A percentile compares a stretch with the other conserved stretches of the same genome.
These are phyloP conservation scores for Furcasterigmium furcatum DNA, from an alignment of 2,329 filamentous ascomycete species.

Conservation along the genomic window DNA sequence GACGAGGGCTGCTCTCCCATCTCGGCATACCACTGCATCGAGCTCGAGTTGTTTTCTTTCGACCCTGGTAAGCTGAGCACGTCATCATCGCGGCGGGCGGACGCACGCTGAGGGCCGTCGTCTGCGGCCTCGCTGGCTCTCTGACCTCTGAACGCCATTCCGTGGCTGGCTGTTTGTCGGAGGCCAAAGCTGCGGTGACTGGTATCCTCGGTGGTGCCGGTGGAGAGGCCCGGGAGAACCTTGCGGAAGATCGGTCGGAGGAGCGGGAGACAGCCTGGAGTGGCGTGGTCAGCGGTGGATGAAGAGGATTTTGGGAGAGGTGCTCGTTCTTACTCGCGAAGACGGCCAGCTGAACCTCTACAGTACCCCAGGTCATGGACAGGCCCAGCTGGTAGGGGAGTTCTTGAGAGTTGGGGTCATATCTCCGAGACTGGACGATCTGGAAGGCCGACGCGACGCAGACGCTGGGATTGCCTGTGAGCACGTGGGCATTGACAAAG, in stretches of 20 bases:
- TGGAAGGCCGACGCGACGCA: conserved; percentile 22
- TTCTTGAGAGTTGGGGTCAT: conserved; percentile 17
- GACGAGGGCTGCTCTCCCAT: too few species aligned
- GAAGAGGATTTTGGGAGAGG: too few species aligned
- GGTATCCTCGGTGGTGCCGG: not conserved
- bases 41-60: too few species aligned
- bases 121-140: too few species aligned
- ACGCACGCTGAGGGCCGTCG: too few species aligned
- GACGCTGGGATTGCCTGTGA: conserved; percentile 13
- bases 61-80: too few species aligned
- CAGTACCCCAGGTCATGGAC: conserved; percentile 22
- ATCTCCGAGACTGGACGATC: conserved; percentile 16
- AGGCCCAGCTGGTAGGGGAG: conserved; percentile 18
- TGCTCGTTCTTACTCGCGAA: conserved; percentile 22
- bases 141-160: too few species aligned
- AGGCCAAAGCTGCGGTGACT: not conserved
- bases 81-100: too few species aligned
- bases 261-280: not conserved
- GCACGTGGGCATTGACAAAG: not conserved
- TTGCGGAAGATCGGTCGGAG: not conserved
- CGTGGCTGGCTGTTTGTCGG: too few species aligned
- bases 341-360: conserved; percentile 23
- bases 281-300: not conserved
- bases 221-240: not conserved
- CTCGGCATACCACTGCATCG: too few species aligned